Evolutionary conservation across 495 filamentous ascomycete genomes (phyloP).

Genomic region (Lineolata rhizophorae): DNA sequence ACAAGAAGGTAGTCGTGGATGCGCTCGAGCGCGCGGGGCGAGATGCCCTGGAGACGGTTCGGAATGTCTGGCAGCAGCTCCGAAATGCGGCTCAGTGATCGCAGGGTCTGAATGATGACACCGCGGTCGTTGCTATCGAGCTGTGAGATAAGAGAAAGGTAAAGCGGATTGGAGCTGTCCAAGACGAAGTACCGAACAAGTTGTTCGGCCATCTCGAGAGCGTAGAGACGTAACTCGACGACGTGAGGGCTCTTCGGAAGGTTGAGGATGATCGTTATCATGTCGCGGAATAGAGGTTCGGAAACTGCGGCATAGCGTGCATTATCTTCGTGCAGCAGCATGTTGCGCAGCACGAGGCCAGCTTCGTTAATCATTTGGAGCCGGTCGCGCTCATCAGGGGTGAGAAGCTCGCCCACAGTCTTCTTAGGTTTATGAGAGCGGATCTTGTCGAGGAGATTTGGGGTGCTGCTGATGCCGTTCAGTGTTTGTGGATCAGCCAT

Average conservation of each 20-base stretch:
- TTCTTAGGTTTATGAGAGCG: conserved; percentile 26
- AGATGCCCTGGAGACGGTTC: conserved; percentile 55
- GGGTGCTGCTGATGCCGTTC: conserved; percentile 57
- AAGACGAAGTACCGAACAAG: conserved; percentile 60
- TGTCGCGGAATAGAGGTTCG: conserved; percentile 48
- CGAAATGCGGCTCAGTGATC: conserved; percentile 70
- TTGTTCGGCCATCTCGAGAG: conserved; percentile 82
- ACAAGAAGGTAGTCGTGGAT: conserved; percentile 64
- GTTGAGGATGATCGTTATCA: conserved; percentile 59
- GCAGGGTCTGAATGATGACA: conserved; percentile 60
- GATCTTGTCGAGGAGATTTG: conserved; percentile 49
- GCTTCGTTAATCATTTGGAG: conserved; percentile 62
- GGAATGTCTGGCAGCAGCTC: conserved; percentile 50
- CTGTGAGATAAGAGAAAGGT: conserved; percentile 48
- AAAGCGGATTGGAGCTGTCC: conserved; percentile 50
- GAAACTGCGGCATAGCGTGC: conserved; percentile 55
- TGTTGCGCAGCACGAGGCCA: conserved; percentile 72
- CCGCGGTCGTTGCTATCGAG: conserved; percentile 61
- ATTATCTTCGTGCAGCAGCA: conserved; percentile 78
- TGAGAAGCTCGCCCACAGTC: conserved; percentile 45
- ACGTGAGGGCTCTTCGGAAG: conserved; percentile 52
- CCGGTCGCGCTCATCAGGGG: conserved; percentile 44
- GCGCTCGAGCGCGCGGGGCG: conserved; percentile 36
- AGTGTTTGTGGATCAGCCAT: conserved; percentile 29
- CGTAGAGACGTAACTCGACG: conserved; percentile 77